Base-by-base conservation (phyloP, 1,139 yeast species). In the Meyerozyma athensensis region DNA sequence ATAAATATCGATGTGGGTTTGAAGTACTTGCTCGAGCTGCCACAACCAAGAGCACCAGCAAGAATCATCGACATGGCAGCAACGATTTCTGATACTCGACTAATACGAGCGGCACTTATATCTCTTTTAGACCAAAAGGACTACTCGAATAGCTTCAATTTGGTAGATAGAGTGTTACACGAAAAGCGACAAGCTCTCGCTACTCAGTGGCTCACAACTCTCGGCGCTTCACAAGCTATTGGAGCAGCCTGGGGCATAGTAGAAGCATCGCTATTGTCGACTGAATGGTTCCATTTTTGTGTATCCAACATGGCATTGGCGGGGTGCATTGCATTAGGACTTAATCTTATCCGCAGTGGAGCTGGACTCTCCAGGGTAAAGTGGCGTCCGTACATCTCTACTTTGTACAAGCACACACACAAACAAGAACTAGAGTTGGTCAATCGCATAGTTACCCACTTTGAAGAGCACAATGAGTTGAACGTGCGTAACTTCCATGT, bases 401-500 rank as follows among this genome's bases (percentile, higher is more conserved):
- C 52, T 3, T 22, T 47, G 12, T 48, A 61, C 41, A 56, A 56
- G 8, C 46, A 50, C 33, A 30, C 48, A 4, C 61, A 61, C 40
- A 48, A 52, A n/a, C 54, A 57, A 7, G 72, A 66, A 41, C 43
- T 65, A 5, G 36, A 53, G 2, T 40, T 55, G 4, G 48, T 63
- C 8, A 65, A 65, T 42, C 53, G 60, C 37, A 56, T 66, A 13
- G 50, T 68, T 33, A 57, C 60, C 4, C 65, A 63, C 43, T 67
- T 61, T 38, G 73, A 69, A 42, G 74, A 68, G 47, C 59, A 58
- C 43, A 57, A 59, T 41, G 74, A 69, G 40, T 52, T 65, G 30
- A 68, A 68, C 39, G 52, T 65, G 5, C 53, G 57, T 26, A 68
- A 68, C 40, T 68, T 54, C 44, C 75, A 69, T 44, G 55, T 52